Percentiles rank a stretch among this genome's conserved stretches.
Evolutionary conservation across 495 filamentous ascomycete genomes (phyloP).

Genomic region (Acidiella bohemica): DNA sequence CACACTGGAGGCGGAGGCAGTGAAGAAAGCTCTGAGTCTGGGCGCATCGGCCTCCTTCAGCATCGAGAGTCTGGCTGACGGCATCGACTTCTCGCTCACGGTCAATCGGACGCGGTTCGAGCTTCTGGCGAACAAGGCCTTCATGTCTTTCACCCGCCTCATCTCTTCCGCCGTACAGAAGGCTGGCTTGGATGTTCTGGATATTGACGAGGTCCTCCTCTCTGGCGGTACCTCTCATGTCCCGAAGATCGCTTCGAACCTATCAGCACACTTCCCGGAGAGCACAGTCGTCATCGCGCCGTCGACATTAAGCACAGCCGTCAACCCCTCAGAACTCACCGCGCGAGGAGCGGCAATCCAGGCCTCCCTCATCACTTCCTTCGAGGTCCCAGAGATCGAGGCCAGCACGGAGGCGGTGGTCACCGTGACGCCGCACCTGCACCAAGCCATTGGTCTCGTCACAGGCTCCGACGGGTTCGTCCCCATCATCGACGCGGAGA

Average conservation of each 20-base stretch:
- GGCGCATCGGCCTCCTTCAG: conserved; percentile 79
- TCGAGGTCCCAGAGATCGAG: conserved; percentile 83
- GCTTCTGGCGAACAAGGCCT: conserved; percentile 69
- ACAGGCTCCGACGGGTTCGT: conserved; percentile 57
- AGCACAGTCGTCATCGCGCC: conserved; percentile 71
- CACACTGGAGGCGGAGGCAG: conserved; percentile 76
- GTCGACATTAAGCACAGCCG: conserved; percentile 55
- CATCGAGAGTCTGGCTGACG: conserved; percentile 75
- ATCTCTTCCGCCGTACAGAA: conserved; percentile 79
- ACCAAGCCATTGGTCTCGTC: conserved; percentile 77
- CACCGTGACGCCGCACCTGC: conserved; percentile 80
- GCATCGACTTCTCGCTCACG: conserved; percentile 78
- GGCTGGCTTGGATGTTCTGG: conserved; percentile 79
- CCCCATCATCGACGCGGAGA: conserved; percentile 67
- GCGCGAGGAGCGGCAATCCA: conserved; percentile 90
- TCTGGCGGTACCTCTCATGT: conserved; percentile 88
- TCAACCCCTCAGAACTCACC: conserved; percentile 86
- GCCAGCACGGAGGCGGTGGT: conserved; percentile 92
- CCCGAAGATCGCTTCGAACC: conserved; percentile 70
- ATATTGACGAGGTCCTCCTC: conserved; percentile 89
- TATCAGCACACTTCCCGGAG: conserved; percentile 65
- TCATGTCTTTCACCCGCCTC: conserved; percentile 71
- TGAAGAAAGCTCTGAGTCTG: conserved; percentile 79
- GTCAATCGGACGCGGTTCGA: conserved; percentile 91
- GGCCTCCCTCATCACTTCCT: conserved; percentile 81